Evolutionary conservation across 768 basidiomycete genomes (phyloP).

Genomic region (Psilocybe sp.): DNA sequence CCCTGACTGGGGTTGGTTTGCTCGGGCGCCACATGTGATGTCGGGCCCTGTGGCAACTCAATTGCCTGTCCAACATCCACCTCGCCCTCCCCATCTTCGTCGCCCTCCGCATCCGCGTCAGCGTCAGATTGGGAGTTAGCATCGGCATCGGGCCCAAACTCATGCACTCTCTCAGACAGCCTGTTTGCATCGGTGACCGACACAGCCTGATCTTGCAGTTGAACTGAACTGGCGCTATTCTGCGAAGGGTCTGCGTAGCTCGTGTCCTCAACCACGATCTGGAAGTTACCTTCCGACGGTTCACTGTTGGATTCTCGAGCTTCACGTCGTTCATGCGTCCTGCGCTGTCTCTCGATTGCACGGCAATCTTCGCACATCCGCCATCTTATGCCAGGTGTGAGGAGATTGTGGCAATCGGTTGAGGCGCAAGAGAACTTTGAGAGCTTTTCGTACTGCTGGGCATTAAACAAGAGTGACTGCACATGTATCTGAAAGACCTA

Average conservation of each 20-base stretch:
- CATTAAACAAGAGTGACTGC: not conserved
- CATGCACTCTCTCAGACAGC: not conserved
- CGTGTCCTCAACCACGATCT: too few species aligned
- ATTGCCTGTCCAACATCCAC: not conserved
- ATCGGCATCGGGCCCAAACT: not conserved
- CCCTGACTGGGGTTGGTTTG: not conserved
- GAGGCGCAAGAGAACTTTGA: constrained; percentile 31
- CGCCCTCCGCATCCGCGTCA: constrained; percentile 9
- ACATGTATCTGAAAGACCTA: too few species aligned
- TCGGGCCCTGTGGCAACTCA: not conserved
- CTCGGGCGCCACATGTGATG: not conserved
- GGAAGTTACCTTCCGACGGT: constrained; percentile 2
- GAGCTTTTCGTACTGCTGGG: constrained; percentile 10
- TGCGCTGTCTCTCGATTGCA: constrained; percentile 28
- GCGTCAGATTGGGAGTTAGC: not conserved
- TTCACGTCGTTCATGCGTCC: constrained; percentile 12
- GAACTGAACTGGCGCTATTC: too few species aligned
- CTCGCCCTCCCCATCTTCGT: constrained; percentile 2
- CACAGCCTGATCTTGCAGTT: too few species aligned
- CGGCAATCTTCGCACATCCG: constrained; percentile 47
- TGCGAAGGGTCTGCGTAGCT: too few species aligned
- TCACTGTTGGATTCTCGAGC: constrained; percentile 3
- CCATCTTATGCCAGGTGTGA: constrained; percentile 41
- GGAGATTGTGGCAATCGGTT: constrained; percentile 40
- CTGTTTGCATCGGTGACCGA: not conserved